Evolutionary conservation across 2,329 filamentous ascomycete species (phyloP).

Genomic region (Alternaria atra): DNA sequence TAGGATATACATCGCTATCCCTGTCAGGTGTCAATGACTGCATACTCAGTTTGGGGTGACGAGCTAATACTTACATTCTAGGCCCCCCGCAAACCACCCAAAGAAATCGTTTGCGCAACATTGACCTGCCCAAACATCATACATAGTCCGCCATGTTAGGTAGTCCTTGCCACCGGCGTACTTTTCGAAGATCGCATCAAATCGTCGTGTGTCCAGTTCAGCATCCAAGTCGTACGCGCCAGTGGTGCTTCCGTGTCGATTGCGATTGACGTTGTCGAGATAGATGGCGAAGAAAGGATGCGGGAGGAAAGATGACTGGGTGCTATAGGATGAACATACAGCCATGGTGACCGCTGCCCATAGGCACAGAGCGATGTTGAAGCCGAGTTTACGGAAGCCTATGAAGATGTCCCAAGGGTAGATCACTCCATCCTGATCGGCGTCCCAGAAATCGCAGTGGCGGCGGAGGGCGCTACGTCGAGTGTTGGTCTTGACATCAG

Average conservation of each 20-base stretch:
- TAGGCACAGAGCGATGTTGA: constrained; percentile 21
- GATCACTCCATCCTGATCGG: constrained; percentile 22
- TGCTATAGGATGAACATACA: constrained; percentile 25
- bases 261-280: constrained; percentile 24
- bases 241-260: constrained; percentile 30
- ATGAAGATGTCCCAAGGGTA: constrained; percentile 31
- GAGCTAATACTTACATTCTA: constrained; percentile 24
- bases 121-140: constrained; percentile 22
- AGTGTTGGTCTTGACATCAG: background rate
- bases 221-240: constrained; percentile 27
- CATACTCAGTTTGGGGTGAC: background rate
- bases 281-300: constrained; percentile 29
- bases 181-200: constrained; percentile 27
- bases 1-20: constrained; percentile 30
- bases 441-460: constrained; percentile 31
- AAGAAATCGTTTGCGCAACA: constrained; percentile 29
- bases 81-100: constrained; percentile 28
- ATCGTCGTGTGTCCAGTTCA: constrained; percentile 24
- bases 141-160: constrained; percentile 19
- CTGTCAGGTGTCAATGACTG: constrained; percentile 14
- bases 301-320: constrained; percentile 21
- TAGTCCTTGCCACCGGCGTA: constrained; percentile 26
- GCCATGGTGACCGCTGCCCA: constrained; percentile 31
- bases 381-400: constrained; percentile 27
- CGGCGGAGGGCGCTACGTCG: constrained; percentile 21